Evolutionary conservation across 1,284 basidiomycete genomes (phyloP).

Genomic region (Violaceomyces palustris): DNA sequence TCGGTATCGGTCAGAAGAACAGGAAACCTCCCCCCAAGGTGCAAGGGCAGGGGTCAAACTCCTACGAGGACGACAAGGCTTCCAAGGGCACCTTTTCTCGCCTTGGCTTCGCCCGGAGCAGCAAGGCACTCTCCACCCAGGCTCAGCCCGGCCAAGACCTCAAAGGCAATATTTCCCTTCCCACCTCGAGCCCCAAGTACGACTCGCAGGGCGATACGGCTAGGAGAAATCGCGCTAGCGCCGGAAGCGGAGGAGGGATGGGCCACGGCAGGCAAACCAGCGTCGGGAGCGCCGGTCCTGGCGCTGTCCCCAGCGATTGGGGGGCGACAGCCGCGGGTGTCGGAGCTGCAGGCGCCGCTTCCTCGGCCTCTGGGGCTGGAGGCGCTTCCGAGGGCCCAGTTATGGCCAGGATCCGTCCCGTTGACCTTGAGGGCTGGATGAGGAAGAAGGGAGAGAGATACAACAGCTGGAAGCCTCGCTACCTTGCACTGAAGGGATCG

Average conservation of each 20-base stretch:
- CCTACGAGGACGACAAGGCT: conserved; percentile 16
- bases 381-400: conserved; percentile 19
- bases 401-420: conserved; percentile 45
- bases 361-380: conserved; percentile 23
- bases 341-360: conserved; percentile 24
- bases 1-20: conserved; percentile 29
- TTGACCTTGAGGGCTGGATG: conserved; percentile 67
- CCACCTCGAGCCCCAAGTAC: conserved; percentile 43
- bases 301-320: conserved; percentile 3
- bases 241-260: background rate
- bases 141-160: conserved; percentile 18
- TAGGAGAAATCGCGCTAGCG: conserved; percentile 16
- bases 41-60: conserved; percentile 6
- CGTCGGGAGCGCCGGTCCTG: conserved; percentile 8
- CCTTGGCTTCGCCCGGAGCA: conserved; percentile 33
- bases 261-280: conserved; percentile 11
- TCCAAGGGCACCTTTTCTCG: conserved; percentile 34
- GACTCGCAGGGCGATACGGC: conserved; percentile 37
- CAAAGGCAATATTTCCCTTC: conserved; percentile 49
- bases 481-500: conserved; percentile 91
- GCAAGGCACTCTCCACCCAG: conserved; percentile 16
- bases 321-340: conserved; percentile 1
- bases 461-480: conserved; percentile 86
- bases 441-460: conserved; percentile 91
- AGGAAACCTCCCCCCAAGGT: conserved; percentile 33